Base-by-base conservation (phyloP, 2,329 filamentous ascomycete species). In the Hypomyces rosellus region DNA sequence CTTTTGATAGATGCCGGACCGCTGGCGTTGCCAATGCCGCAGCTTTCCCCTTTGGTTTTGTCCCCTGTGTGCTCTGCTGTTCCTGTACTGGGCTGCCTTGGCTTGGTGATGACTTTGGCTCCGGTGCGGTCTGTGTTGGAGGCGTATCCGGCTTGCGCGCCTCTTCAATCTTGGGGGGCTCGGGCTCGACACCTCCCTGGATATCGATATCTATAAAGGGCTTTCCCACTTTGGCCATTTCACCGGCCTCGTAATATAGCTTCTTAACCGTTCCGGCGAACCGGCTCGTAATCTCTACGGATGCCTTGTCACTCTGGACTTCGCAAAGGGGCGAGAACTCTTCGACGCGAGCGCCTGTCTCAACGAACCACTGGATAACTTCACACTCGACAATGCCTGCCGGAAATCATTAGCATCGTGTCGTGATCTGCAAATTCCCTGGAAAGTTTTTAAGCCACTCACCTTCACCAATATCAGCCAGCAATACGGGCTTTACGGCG, bases 341-440 rank as follows among this genome's bases (percentile, higher is more conserved):
- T 73, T 99, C 91, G 61, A 99, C 91, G 51, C 88, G 85, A 34
- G 93, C 93, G 52, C 91, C 92, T 45, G 95, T 90, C 71, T 96
- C 87, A 58, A 99, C 92, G 67, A 97, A 99, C 93, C 93, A 99
- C 74, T 99, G 93, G 63, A 97, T 97, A 63, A 99, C 89, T 70
- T 99, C 93, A 65, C 93, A 96, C 73, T 99, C 93, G 65, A 93
- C 91, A 63, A 97, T 99, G 49, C 93, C 93, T 93, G 60, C 20
- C 20, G 5, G 20, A 20, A 20, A 20, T 20, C 5, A 20, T 20
- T 20, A 20, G 20, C 20, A 20, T 20, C 20, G 5, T 5, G 20
- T 20, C 20, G 20, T 20, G 20, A 20, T 20, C 5, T 20, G 20
- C 20, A 20, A 30, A 7, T 30, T 3, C 25, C 25, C 6, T 30